Conservation (phyloP, 257 asterid species). For the Nicotiana noctiflora region DNA sequence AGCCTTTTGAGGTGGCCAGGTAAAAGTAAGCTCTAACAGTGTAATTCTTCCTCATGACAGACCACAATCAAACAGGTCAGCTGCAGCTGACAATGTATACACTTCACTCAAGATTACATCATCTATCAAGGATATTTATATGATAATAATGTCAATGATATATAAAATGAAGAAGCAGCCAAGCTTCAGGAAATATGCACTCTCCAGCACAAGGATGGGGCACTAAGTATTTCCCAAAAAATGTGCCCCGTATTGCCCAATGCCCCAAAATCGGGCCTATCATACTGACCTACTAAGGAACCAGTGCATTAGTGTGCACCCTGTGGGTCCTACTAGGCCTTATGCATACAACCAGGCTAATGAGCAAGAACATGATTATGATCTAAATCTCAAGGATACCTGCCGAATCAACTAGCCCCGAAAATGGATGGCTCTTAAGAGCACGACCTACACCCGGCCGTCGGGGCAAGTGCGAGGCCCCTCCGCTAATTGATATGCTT, state of each 20-base stretch:
- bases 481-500: no score
- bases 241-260: neutral
- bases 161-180: neutral
- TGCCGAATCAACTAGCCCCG: neutral
- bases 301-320: neutral
- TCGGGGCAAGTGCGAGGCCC: no score
- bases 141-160: no score
- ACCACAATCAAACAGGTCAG: neutral
- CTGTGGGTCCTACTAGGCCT: neutral
- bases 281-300: neutral
- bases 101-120: neutral
- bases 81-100: neutral
- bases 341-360: neutral
- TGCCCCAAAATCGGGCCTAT: neutral
- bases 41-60: neutral
- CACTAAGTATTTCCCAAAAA: neutral
- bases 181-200: neutral
- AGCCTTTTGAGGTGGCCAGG: neutral
- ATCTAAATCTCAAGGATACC: neutral
- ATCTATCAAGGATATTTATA: no score
- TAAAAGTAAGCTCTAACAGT: neutral
- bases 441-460: no score
- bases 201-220: neutral
- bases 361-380: neutral
- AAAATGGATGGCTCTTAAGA: no score